A percentile compares a stretch with the other conserved stretches of the same genome.
phyloP scores from a whole-genome alignment of 306 rosid species.

The Acacia crassicarpa region DNA sequence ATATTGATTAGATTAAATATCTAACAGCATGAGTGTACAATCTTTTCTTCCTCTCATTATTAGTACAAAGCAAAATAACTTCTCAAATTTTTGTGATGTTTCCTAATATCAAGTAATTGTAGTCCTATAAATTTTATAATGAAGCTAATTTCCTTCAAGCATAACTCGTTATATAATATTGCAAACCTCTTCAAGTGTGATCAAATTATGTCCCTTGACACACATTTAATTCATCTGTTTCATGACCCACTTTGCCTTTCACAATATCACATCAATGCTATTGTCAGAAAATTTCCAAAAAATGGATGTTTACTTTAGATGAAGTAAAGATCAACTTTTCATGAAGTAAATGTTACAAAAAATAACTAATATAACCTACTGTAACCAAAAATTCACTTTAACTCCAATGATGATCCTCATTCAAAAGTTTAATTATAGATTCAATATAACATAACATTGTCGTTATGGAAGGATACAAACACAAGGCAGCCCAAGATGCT shows the following conservation, averaged over 20 bases:
- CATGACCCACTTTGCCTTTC: neutral
- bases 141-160: neutral
- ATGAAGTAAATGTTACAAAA: neutral
- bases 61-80: neutral
- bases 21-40: neutral
- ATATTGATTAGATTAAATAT: slow-evolving; percentile 14
- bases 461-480: neutral
- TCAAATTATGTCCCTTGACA: neutral
- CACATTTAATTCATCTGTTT: neutral
- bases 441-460: slow-evolving; percentile 6
- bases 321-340: neutral
- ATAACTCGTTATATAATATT: neutral
- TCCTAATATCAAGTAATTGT: neutral
- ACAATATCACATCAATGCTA: neutral
- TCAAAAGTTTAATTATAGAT: neutral
- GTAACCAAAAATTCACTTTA: neutral
- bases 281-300: neutral
- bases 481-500: slow-evolving; percentile 13
- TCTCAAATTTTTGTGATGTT: neutral
- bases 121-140: neutral
- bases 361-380: neutral
- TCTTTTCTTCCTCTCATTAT: neutral
- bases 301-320: neutral
- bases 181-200: neutral
- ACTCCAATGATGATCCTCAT: neutral